Conservation (phyloP, 305 asterid species). For the Ajuga reptans region DNA sequence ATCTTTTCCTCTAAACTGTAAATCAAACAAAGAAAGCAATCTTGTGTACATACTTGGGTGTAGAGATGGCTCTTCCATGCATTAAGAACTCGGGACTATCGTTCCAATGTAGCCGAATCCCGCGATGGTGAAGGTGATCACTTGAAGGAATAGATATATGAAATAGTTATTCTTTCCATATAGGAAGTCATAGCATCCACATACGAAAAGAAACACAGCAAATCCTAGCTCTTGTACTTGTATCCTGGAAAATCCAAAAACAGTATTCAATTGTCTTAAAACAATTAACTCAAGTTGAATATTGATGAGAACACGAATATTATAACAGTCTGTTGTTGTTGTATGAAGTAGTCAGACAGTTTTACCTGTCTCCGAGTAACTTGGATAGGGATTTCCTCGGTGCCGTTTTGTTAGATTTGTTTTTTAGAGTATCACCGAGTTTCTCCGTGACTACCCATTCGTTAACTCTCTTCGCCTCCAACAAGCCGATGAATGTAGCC, state of each 20-base stretch:
- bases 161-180: slow-evolving; percentile 73
- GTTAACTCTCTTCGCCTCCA: slow-evolving; percentile 79
- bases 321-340: too few relatives aligned
- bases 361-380: slow-evolving; percentile 65
- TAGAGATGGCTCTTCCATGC: neutral
- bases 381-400: slow-evolving; percentile 41
- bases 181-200: slow-evolving; percentile 74
- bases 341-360: too few relatives aligned
- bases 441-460: slow-evolving; percentile 98
- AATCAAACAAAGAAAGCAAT: slow-evolving; percentile 20
- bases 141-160: slow-evolving; percentile 74
- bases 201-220: slow-evolving; percentile 67
- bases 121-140: slow-evolving; percentile 66
- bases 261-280: too few relatives aligned
- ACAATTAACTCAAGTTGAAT: too few relatives aligned
- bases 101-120: slow-evolving; percentile 90
- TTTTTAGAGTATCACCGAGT: slow-evolving; percentile 69
- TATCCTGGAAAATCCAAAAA: slow-evolving; percentile 42
- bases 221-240: slow-evolving; percentile 65
- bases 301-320: too few relatives aligned
- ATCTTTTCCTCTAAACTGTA: neutral
- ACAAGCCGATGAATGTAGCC: slow-evolving; percentile 77
- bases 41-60: slow-evolving; percentile 21
- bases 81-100: slow-evolving; percentile 49
- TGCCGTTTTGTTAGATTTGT: slow-evolving; percentile 43